Base-by-base conservation (phyloP, 202 grass and related monocot genomes). In the Carex arenaria region DNA sequence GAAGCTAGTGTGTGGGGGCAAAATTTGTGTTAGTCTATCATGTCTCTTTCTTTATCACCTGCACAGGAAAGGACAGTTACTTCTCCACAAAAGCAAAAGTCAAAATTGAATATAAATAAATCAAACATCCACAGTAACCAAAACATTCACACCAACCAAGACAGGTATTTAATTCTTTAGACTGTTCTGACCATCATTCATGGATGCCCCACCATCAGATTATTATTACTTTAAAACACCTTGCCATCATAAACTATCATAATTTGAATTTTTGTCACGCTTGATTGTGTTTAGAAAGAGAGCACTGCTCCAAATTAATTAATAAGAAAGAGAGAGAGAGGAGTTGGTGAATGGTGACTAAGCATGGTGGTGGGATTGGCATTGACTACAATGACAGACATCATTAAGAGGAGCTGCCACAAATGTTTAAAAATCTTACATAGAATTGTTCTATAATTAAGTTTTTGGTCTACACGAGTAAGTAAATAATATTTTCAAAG, bases 91-190 rank as follows among this genome's bases (percentile, higher is more conserved):
- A 82, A 82, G 80, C 63, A 82, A 30, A 82, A 82, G 80, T 82
- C 63, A 82, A 82, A 69, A 57, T 82, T 68, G 26, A 67, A 82
- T 34, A 68, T 19, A 68, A 67, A 67, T 68, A 68, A 66, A 67
- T 82, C 63, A 82, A 82, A 82, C 42, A 82, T 82, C 45, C 64
- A 82, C 64, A 82, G 64, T 9, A 56, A 82, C 45, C 64, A 70
- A 82, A 82, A 82, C 60, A 81, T 82, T 68, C 80, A 82, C 80
- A 82, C 80, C 80, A n/a, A 82, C 80, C 80, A 82, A 54, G 26
- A 82, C 22, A 38, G 28, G 20, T 32, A 82, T 70, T 82, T 57
- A 82, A 36, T 82, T 67, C 47, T 15, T 65, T 20, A 31, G 13
- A 82, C 80, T 32, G 65, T 82, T 82, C 62, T 70, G 45, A 68